Evolutionary conservation across 2,329 filamentous ascomycete genomes (phyloP).

Genomic region (Cytospora piceae): DNA sequence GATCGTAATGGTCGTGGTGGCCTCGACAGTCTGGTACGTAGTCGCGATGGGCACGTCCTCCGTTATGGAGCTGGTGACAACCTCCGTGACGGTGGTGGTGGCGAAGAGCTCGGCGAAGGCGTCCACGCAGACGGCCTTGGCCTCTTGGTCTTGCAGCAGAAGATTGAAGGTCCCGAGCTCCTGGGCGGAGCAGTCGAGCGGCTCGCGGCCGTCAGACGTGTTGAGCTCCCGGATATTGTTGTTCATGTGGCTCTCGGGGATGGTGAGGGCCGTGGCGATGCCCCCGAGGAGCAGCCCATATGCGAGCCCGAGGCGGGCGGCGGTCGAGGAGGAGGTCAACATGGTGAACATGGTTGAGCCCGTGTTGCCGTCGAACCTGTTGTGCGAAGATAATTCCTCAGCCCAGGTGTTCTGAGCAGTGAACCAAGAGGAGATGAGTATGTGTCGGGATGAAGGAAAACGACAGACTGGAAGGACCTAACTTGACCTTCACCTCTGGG

Average conservation of each 20-base stretch:
- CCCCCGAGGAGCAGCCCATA: not conserved
- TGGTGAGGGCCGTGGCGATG: not conserved
- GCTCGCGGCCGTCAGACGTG: too few species aligned
- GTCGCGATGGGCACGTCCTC: not conserved
- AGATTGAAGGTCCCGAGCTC: not conserved
- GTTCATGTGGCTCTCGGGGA: not conserved
- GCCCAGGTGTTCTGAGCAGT: not conserved
- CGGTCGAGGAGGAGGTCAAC: not conserved
- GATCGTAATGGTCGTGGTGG: not conserved
- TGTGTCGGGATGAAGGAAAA: not conserved
- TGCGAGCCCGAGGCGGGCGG: not conserved
- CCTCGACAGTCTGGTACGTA: not conserved
- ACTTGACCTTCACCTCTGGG: not conserved
- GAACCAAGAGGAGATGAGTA: not conserved
- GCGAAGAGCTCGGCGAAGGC: not conserved
- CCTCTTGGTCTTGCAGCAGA: not conserved
- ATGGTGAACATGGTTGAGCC: slow-evolving; percentile 3
- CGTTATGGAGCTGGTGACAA: not conserved
- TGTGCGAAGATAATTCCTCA: not conserved
- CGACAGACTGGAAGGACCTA: not conserved
- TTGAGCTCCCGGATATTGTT: too few species aligned
- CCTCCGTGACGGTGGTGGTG: not conserved
- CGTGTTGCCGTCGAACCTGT: not conserved
- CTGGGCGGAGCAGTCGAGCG: not conserved
- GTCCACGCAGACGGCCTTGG: not conserved